A percentile compares a stretch with the other conserved stretches of the same genome.
Evolutionary conservation across 805 yeast genomes (phyloP).

Genomic region (Blastobotrys robertii): DNA sequence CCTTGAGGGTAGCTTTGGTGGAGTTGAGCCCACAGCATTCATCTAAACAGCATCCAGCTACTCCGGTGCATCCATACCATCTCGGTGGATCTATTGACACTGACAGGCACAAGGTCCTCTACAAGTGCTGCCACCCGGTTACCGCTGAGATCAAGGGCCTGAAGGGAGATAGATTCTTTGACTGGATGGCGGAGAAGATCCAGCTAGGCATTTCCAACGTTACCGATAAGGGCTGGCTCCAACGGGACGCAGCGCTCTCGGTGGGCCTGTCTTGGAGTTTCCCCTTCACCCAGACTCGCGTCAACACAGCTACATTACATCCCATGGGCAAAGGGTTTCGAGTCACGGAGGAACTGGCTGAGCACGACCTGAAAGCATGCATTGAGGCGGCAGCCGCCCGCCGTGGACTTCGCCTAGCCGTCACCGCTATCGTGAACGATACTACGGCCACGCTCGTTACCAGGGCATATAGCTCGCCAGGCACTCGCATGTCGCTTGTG

Average conservation of each 20-base stretch:
- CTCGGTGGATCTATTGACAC: no score
- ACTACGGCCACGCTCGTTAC: constrained; percentile 81
- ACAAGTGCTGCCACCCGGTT: constrained; percentile 14
- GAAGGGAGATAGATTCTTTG: constrained; percentile 23
- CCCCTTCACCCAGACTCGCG: constrained; percentile 21
- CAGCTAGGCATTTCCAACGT: constrained; percentile 11
- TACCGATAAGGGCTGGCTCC: constrained; percentile 4
- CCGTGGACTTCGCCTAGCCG: constrained; percentile 41
- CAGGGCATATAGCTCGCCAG: constrained; percentile 48
- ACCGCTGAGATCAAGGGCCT: constrained; percentile 18
- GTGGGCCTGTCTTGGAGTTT: constrained; percentile 29
- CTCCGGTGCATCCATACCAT: no score
- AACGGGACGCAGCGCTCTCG: constrained; percentile 4
- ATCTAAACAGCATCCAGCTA: constrained; percentile 17
- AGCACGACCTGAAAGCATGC: constrained; percentile 61
- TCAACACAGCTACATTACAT: constrained; percentile 19
- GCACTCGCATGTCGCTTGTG: constrained; percentile 69
- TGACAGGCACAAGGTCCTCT: constrained; percentile 9
- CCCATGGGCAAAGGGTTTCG: constrained; percentile 62
- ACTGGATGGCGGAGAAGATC: constrained; percentile 24
- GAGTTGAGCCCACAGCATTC: constrained; percentile 30
- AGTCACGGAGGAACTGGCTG: constrained; percentile 58
- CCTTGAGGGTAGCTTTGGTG: constrained; percentile 82
- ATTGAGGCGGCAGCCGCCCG: constrained; percentile 55
- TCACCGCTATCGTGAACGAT: constrained; percentile 81